Evolutionary conservation across 495 filamentous ascomycete genomes (phyloP), one percentile per base, ranked within the genome.

Genomic region (Trichoderma erinaceum): DNA sequence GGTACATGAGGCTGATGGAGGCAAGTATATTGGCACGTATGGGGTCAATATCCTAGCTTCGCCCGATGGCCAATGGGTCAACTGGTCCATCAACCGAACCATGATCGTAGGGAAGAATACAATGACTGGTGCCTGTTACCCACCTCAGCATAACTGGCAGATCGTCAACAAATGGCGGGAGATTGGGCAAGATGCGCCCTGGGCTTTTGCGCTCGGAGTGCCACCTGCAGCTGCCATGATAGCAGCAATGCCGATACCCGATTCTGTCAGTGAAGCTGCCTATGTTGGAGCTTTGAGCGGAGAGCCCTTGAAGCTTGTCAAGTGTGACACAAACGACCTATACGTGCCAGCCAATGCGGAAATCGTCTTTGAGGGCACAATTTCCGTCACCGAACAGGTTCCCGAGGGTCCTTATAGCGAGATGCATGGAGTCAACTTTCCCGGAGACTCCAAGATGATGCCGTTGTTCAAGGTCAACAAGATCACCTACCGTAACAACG

Each of bases 31-130:
- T 25, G 75, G 77, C 16, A 81, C 78, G 0, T 77, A 75, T 23
- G 78, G 78, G 1, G 76, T 81, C 72, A 73, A 80, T 64, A 68
- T 80, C 23, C 70, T 80, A 1, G 73, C 79, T 43, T 72, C 73
- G 1, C 78, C 78, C 11, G 78, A 78, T 67, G 74, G 73, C 15
- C 68, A 65, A 18, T 81, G 79, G 79, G 76, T 73, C 1, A 81
- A 81, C 66, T 81, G 79, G 78, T 79, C 79, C 0, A 81, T 81
- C 69, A 72, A 75, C 1, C 76, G 79, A 0, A 77, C 74, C 7
- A 80, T 80, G 78, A 73, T 80, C 3, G 69, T 69, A 21, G 78
- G 75, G 25, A 73, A 77, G 5, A 71, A 70, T 2, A 70, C 74
- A n/a, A 48, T 81, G 8, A 68, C 70, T 0, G 77, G 79, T 3